A percentile compares a stretch with the other conserved stretches of the same genome.
phyloP scores from a whole-genome alignment of 1,139 yeast genomes.

The Protomyces arabidopsidicola region DNA sequence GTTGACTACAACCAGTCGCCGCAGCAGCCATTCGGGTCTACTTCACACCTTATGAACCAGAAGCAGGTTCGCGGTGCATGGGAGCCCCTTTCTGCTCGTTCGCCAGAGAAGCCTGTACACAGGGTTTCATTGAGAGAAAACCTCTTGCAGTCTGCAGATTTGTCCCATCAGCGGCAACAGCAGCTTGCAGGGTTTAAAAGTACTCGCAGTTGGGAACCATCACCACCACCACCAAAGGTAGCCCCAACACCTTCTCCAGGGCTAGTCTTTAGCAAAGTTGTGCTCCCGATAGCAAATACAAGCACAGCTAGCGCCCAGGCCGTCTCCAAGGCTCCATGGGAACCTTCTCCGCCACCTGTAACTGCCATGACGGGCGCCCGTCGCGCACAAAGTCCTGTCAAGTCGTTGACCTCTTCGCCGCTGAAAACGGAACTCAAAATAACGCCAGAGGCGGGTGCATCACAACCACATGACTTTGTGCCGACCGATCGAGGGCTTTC shows the following conservation, averaged over 20 bases:
- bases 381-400: constrained; percentile 10
- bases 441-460: background rate
- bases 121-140: too few species aligned
- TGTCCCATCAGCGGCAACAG: background rate
- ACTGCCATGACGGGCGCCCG: background rate
- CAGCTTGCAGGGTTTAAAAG: constrained; percentile 1
- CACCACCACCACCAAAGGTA: constrained; percentile 19
- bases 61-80: constrained; percentile 4
- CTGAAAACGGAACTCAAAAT: background rate
- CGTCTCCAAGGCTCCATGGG: constrained; percentile 11
- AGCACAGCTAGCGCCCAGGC: background rate
- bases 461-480: background rate
- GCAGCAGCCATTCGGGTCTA: background rate
- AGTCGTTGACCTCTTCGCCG: background rate
- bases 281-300: background rate
- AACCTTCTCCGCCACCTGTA: constrained; percentile 23
- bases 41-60: background rate
- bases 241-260: constrained; percentile 11
- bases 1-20: background rate
- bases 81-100: constrained; percentile 7
- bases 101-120: background rate
- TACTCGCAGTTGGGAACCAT: constrained; percentile 23
- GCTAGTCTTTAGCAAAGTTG: background rate
- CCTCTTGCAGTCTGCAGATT: too few species aligned
- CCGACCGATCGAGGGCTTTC: background rate